Percentiles rank a stretch among this genome's conserved stretches.
phyloP scores from a whole-genome alignment of 257 asterid genomes.

The Lycium barbarum region DNA sequence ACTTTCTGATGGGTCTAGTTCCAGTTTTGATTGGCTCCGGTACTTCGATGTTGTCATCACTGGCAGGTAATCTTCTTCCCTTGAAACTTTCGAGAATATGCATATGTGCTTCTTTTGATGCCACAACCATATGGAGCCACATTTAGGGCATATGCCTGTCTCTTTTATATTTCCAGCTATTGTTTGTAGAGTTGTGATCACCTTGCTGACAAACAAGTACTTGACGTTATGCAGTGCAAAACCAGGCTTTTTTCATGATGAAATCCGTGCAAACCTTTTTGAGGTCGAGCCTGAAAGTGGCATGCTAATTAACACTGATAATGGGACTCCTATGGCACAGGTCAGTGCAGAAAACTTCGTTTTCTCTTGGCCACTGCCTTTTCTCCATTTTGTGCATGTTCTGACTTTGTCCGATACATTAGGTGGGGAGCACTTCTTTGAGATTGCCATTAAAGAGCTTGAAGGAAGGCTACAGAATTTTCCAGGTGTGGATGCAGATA shows the following conservation, averaged over 20 bases:
- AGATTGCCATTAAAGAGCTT: conserved; percentile 62
- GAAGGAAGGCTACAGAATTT: conserved; percentile 71
- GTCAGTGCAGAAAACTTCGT: conserved; percentile 48
- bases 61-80: conserved; percentile 76
- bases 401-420: conserved; percentile 25
- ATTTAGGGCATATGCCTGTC: neutral
- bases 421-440: conserved; percentile 71
- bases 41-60: conserved; percentile 89
- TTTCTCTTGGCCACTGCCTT: conserved; percentile 22
- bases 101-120: neutral
- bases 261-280: conserved; percentile 80
- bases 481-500: conserved; percentile 63
- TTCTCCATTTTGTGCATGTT: conserved; percentile 2
- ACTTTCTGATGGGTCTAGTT: conserved; percentile 54
- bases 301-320: conserved; percentile 92
- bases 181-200: neutral
- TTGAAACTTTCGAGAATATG: conserved; percentile 24
- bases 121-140: conserved; percentile 10
- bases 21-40: conserved; percentile 83
- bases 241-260: conserved; percentile 96
- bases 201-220: neutral
- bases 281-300: conserved; percentile 90
- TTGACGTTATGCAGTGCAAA: conserved; percentile 67
- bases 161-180: neutral
- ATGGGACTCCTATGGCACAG: conserved; percentile 97